phyloP scores from a whole-genome alignment of 1,284 basidiomycete genomes.

The Heimioporus punctisporus region DNA sequence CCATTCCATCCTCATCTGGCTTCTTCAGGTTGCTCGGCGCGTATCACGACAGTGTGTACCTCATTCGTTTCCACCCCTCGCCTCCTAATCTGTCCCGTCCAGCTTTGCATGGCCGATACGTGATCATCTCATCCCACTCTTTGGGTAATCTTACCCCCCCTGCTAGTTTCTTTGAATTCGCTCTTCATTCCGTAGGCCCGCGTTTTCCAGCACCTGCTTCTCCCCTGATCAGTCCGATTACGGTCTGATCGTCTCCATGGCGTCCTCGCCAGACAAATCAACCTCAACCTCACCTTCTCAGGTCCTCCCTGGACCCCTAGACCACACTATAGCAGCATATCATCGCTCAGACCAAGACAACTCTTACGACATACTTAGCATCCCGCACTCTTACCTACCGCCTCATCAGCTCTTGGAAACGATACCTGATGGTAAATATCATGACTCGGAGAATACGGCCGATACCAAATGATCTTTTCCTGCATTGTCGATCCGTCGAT shows the following conservation, averaged over 20 bases:
- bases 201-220: conserved; percentile 77
- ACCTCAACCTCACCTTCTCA: conserved; percentile 22
- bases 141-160: conserved; percentile 50
- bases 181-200: conserved; percentile 45
- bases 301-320: conserved; percentile 22
- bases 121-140: conserved; percentile 79
- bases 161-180: conserved; percentile 9
- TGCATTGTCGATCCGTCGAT: no score
- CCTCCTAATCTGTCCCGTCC: conserved; percentile 23
- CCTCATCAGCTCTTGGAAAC: conserved; percentile 29
- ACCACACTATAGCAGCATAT: conserved; percentile 20
- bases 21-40: conserved; percentile 63
- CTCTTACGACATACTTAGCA: conserved; percentile 23
- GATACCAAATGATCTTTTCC: no score
- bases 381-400: conserved; percentile 30
- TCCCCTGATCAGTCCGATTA: conserved; percentile 83
- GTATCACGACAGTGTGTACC: conserved; percentile 70
- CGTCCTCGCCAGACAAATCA: conserved; percentile 53
- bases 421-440: no score
- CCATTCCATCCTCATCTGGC: conserved; percentile 18
- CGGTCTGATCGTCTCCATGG: conserved; percentile 74
- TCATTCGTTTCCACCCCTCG: conserved; percentile 10
- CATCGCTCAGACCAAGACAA: conserved; percentile 26
- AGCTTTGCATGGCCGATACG: conserved; percentile 91
- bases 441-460: no score